Conservation (phyloP, 805 yeast species). For the Spathaspora girioi region DNA sequence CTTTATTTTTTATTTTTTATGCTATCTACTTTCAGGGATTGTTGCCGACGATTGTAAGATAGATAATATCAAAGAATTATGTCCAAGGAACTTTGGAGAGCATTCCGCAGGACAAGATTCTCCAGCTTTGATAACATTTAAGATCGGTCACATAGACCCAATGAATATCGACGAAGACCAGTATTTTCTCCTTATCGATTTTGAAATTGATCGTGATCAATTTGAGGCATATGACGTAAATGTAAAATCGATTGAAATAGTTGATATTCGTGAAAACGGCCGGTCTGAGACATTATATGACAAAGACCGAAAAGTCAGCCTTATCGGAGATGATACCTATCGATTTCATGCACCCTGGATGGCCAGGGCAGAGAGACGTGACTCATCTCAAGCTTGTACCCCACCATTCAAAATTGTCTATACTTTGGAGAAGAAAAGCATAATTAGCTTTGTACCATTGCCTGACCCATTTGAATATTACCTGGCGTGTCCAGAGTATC, state of each 20-base stretch:
- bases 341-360: background rate
- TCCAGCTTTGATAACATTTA: background rate
- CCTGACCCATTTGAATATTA: background rate
- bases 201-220: background rate
- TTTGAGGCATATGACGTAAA: background rate
- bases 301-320: background rate
- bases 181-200: background rate
- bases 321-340: background rate
- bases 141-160: background rate
- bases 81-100: background rate
- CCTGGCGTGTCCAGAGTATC: background rate
- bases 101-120: background rate
- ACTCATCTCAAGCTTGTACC: background rate
- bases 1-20: background rate
- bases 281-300: background rate
- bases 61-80: too few species aligned
- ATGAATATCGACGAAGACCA: too few species aligned
- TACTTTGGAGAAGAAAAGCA: too few species aligned
- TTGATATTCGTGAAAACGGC: background rate
- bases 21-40: background rate
- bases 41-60: background rate
- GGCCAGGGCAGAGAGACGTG: background rate
- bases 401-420: background rate
- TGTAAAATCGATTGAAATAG: background rate
- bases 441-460: too few species aligned